phyloP scores from a whole-genome alignment of 805 yeast genomes.

The Hanseniaspora singularis region DNA sequence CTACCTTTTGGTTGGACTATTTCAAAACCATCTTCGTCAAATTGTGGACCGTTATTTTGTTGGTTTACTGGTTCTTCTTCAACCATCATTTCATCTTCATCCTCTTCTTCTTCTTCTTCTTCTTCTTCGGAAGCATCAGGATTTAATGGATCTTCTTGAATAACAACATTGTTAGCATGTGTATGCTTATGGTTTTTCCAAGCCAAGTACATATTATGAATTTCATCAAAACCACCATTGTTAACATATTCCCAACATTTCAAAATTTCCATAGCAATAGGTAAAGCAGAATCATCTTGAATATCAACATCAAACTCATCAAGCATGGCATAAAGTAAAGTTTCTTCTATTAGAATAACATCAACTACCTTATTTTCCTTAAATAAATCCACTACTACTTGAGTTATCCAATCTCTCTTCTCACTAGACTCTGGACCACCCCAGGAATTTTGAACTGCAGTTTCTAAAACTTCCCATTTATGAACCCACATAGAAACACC shows the following conservation, averaged over 20 bases:
- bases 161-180: conserved; percentile 35
- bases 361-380: conserved; percentile 53
- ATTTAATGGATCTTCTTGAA: conserved; percentile 39
- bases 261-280: conserved; percentile 56
- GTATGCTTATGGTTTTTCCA: conserved; percentile 42
- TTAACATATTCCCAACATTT: conserved; percentile 55
- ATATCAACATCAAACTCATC: conserved; percentile 86
- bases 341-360: conserved; percentile 67
- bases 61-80: conserved; percentile 16
- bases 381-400: conserved; percentile 69
- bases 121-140: conserved; percentile 44
- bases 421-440: conserved; percentile 89
- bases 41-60: conserved; percentile 41
- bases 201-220: conserved; percentile 47
- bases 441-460: conserved; percentile 88
- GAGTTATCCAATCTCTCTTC: conserved; percentile 91
- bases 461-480: conserved; percentile 75
- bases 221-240: conserved; percentile 38
- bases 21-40: conserved; percentile 93
- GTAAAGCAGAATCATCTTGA: conserved; percentile 79
- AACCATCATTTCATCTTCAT: conserved; percentile 32
- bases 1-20: conserved; percentile 66
- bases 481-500: conserved; percentile 89
- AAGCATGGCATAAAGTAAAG: conserved; percentile 76
- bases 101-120: conserved; percentile 34